Base-by-base conservation (phyloP, 176 grass and related monocot genomes). In the Rhipidocladum racemiflorum region DNA sequence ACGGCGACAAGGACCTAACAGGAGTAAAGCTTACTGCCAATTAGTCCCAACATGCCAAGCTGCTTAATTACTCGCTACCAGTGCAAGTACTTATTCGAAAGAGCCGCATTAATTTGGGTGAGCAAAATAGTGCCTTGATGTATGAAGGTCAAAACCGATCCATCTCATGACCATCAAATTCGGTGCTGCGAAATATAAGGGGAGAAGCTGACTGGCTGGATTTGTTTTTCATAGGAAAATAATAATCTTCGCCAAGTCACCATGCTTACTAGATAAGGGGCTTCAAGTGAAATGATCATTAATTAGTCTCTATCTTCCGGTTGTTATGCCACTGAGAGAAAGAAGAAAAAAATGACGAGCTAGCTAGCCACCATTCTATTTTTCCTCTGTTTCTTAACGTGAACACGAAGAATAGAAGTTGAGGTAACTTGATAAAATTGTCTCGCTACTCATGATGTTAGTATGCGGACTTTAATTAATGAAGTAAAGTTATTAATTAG, bases 321-420 rank as follows among this genome's bases (percentile, higher is more conserved):
- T 57, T 69, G 32, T 51, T 60, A 11, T 29, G 40, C 44, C 59
- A 39, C 44, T 74, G 54, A 16, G 70, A 2, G 15, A 38, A 24
- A n/a, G n/a, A n/a, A n/a, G n/a, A 1, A n/a, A 32, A 49, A 61
- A 73, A 35, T 74, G 74, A 27, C 15, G 59, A 65, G 43, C 32
- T 29, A 65, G 43, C 32, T 29, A 53, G 3, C 34, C 59, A 54
- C 81, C 40, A 51, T 28, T 74, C 15, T 75, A 27, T 54, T 28
- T 34, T 20, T 5, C 49, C 59, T 28, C 24, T 54, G 70, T 83
- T 83, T 66, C 81, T 83, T 75, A 73, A 65, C 60, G 46, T 54
- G 60, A 63, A 74, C 70, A 75, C 81, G 75, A 83, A 53, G 70
- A 83, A 75, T 75, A 55, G 16, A 75, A 54, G 69, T 7, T 75